Evolutionary conservation across 257 asterid genomes (phyloP), one percentile per base, ranked within the genome.

Genomic region (Avicennia marina): DNA sequence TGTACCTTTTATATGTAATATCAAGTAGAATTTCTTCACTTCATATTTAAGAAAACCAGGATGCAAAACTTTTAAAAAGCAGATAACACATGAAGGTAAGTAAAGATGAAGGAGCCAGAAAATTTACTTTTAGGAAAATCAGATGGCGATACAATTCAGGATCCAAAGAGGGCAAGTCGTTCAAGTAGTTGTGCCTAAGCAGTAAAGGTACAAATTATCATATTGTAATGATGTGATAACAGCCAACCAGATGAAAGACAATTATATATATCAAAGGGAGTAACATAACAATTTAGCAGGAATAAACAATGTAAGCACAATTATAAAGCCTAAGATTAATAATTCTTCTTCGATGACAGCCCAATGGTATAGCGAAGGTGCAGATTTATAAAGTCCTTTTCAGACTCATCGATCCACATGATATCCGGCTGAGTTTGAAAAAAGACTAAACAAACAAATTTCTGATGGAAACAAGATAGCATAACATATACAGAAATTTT

Each of bases 151-250:
- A 93, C 65, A 93, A 70, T 71, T 93, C 98, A 6, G 89, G 96
- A 71, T 93, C 98, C 89, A 93, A 74, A 58, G 98, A 93, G 65
- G 98, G 98, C 42, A 93, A 73, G 76, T 93, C 98, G 52, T 93
- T 93, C 86, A 93, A 79, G 72, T 93, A 93, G 73, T 89, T 93
- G 76, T 81, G 55, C 89, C 98, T 91, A 76, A 66, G 78, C 18
- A 75, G 67, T 58, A 72, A 9, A 67, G 58, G 39, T 22, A 60
- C 9, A 63, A 72, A 25, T 22, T 27, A 20, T 55, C 66, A 26
- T 50, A 42, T 31, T 47, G 58, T 42, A 69, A 53, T 53, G 29
- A 53, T 57, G 57, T 6, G 45, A 24, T 56, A 54, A 32, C 22
- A 61, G 52, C 69, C 49, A 54, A 21, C 55, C 38, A 25, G 25